Conservation (phyloP, 1,284 basidiomycete genomes). For the Lentinula novae-zelandiae region DNA sequence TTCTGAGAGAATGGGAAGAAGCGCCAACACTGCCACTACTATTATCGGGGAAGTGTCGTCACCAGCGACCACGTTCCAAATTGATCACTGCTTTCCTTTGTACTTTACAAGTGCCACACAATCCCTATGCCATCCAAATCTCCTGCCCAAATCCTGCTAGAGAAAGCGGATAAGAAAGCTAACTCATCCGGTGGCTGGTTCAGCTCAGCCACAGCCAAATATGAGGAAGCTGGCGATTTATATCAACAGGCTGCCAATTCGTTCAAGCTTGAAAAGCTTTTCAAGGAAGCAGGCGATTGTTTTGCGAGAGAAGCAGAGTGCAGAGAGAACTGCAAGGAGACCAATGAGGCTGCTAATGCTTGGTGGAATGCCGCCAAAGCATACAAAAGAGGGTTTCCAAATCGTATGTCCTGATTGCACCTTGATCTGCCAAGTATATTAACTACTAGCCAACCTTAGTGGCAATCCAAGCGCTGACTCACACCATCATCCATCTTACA, state of each 20-base stretch:
- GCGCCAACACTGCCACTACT: conserved; percentile 5
- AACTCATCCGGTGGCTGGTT: conserved; percentile 85
- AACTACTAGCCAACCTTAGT: conserved; percentile 45
- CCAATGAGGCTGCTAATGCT: conserved; percentile 91
- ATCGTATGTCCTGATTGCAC: conserved; percentile 50
- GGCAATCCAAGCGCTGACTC: conserved; percentile 85
- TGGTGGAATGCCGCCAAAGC: conserved; percentile 97
- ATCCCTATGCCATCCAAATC: conserved; percentile 56
- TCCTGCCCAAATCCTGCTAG: conserved; percentile 64
- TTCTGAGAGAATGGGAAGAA: background rate
- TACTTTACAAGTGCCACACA: background rate
- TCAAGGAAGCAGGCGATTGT: conserved; percentile 87
- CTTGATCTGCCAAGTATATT: conserved; percentile 12
- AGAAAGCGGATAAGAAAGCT: conserved; percentile 92
- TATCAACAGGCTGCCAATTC: conserved; percentile 94
- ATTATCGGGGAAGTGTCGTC: background rate
- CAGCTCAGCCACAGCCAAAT: conserved; percentile 75
- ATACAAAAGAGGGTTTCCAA: conserved; percentile 85
- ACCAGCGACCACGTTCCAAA: background rate
- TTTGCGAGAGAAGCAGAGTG: conserved; percentile 91
- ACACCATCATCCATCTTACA: conserved; percentile 84
- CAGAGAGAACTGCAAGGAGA: conserved; percentile 81
- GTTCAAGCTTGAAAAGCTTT: conserved; percentile 92
- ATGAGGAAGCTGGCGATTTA: conserved; percentile 91
- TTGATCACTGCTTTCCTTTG: conserved; percentile 1